Conservation (phyloP, 106 monocot species). For the Agapanthus africanus region DNA sequence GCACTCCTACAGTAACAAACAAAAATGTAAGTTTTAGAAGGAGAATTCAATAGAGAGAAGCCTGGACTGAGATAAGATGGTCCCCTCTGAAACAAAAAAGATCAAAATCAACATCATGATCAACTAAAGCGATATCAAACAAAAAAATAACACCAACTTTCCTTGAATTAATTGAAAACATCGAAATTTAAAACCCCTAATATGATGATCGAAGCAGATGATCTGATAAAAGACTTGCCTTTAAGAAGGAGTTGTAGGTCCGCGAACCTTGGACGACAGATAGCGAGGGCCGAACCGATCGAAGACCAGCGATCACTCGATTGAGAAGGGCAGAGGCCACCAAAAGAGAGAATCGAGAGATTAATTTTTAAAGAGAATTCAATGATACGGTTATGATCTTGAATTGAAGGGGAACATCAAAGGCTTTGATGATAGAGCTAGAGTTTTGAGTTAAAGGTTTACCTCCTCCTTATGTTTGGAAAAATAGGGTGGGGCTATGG, state of each 20-base stretch:
- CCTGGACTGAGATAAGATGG: background rate
- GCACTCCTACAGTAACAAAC: slow-evolving; percentile 14
- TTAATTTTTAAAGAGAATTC: no score
- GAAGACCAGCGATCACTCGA: slow-evolving; percentile 22
- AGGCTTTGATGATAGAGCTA: no score
- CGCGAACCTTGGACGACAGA: slow-evolving; percentile 10
- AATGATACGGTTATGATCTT: no score
- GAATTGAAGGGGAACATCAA: no score
- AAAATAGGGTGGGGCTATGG: no score
- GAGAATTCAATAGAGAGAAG: slow-evolving; percentile 11
- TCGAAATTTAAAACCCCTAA: background rate
- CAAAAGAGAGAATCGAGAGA: no score
- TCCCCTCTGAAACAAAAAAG: slow-evolving; percentile 16
- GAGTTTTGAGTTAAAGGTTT: no score
- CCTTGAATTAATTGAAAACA: no score
- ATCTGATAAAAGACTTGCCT: slow-evolving; percentile 1
- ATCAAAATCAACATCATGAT: background rate
- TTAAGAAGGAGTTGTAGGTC: slow-evolving; percentile 9
- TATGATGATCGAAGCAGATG: background rate
- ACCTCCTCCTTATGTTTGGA: no score
- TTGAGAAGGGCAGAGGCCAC: slow-evolving; percentile 28
- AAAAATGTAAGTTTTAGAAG: slow-evolving; percentile 3
- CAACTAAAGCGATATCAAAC: background rate
- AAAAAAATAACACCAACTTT: no score
- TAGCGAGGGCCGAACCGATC: slow-evolving; percentile 18